These are phyloP conservation scores for Ophiobolus disseminans DNA, from an alignment of 2,329 filamentous ascomycete species.

Conservation along the genomic window DNA sequence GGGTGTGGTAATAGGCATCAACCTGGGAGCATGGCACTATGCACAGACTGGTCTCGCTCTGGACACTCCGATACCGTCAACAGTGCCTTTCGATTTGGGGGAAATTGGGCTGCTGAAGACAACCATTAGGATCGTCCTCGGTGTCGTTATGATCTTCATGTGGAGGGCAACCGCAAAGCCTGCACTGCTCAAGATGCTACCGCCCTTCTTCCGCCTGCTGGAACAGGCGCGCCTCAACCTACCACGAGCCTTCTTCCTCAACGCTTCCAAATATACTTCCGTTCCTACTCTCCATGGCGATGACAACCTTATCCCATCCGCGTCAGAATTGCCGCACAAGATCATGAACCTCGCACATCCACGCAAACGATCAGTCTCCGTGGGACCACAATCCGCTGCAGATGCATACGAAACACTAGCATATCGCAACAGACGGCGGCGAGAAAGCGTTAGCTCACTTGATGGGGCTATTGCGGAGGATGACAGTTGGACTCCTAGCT, in stretches of 20 bases:
- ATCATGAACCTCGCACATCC: conserved; percentile 83
- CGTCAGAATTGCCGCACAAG: conserved; percentile 85
- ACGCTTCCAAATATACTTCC: conserved; percentile 86
- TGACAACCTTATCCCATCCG: conserved; percentile 87
- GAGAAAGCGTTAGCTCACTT: conserved; percentile 63
- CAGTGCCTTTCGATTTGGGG: conserved; percentile 69
- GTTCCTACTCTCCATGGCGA: conserved; percentile 76
- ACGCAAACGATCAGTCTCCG: conserved; percentile 80
- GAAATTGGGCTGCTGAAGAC: conserved; percentile 71
- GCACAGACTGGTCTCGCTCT: conserved; percentile 63
- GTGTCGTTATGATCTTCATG: conserved; percentile 82
- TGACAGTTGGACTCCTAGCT: conserved; percentile 28
- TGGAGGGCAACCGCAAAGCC: conserved; percentile 95
- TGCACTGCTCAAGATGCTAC: conserved; percentile 75
- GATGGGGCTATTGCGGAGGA: conserved; percentile 41
- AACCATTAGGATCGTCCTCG: conserved; percentile 73
- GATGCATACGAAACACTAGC: conserved; percentile 96
- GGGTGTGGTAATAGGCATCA: conserved; percentile 84
- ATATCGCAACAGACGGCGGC: conserved; percentile 76
- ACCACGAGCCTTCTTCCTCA: conserved; percentile 88
- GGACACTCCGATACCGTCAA: conserved; percentile 62
- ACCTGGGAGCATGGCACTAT: conserved; percentile 85
- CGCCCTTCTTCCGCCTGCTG: conserved; percentile 85
- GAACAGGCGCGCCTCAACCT: conserved; percentile 80
- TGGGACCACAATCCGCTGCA: conserved; percentile 93